Percentiles rank a stretch among this genome's conserved stretches.
These are phyloP conservation scores for Cyamopsis tetragonoloba DNA, from an alignment of 306 rosid genomes.

Conservation along the genomic window DNA sequence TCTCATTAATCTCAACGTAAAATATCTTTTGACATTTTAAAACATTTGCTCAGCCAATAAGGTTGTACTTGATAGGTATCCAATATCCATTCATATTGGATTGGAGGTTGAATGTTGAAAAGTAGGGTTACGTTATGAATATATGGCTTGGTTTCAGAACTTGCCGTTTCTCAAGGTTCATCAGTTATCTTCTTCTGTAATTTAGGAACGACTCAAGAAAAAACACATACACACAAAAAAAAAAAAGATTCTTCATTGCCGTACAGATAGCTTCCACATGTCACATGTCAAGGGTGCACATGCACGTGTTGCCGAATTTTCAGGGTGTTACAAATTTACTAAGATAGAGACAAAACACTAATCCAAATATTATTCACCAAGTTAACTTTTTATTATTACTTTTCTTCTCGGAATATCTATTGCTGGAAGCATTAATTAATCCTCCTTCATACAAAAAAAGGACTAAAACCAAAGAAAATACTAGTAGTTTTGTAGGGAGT, in stretches of 20 bases:
- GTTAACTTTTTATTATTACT: no score
- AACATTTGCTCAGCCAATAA: slow-evolving; percentile 2
- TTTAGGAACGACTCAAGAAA: slow-evolving; percentile 3
- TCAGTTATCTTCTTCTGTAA: neutral
- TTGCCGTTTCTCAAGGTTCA: neutral
- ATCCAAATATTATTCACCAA: neutral
- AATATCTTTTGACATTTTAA: slow-evolving; percentile 7
- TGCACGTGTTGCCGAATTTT: neutral
- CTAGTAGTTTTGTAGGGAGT: no score
- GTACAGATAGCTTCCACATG: neutral
- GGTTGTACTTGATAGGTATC: neutral
- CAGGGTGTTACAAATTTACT: neutral
- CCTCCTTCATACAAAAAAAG: no score
- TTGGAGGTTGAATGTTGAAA: neutral
- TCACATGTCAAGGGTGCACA: neutral
- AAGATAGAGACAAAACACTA: neutral
- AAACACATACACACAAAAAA: no score
- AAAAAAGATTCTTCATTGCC: neutral
- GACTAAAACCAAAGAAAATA: no score
- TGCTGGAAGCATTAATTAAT: no score
- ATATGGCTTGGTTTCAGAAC: neutral
- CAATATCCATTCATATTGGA: neutral
- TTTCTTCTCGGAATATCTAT: no score
- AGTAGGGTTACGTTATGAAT: neutral
- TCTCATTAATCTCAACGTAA: no score